Percentiles rank a stretch among this genome's conserved stretches.
Evolutionary conservation across 1,139 yeast species (phyloP).

Genomic region (Saccharomycopsis crataegensis): DNA sequence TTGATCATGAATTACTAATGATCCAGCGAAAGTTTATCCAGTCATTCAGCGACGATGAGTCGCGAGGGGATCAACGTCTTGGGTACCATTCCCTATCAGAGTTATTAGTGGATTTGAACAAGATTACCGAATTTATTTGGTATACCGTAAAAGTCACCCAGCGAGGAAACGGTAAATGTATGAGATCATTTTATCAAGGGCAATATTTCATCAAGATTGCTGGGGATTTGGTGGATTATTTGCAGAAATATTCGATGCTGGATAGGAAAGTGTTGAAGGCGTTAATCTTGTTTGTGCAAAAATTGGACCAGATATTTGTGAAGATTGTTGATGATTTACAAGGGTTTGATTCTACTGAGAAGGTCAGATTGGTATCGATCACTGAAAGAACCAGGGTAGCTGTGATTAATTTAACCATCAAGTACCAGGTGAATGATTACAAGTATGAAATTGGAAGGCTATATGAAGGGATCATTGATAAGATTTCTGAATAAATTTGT

Average conservation of each 20-base stretch:
- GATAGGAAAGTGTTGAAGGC: conserved; percentile 25
- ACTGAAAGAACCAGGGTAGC: conserved; percentile 38
- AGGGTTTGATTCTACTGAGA: conserved; percentile 36
- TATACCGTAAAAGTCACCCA: conserved; percentile 34
- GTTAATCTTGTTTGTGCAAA: conserved; percentile 36
- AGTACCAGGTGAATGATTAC: conserved; percentile 28
- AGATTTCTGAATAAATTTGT: not conserved
- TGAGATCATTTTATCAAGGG: conserved; percentile 42
- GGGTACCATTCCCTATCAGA: conserved; percentile 35
- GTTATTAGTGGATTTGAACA: conserved; percentile 39
- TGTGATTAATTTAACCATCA: conserved; percentile 28
- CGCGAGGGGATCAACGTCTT: conserved; percentile 1
- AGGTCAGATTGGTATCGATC: conserved; percentile 40
- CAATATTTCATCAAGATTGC: conserved; percentile 54
- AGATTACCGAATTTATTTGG: conserved; percentile 51
- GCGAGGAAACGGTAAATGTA: not conserved
- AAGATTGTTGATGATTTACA: conserved; percentile 36
- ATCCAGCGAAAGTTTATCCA: conserved; percentile 63
- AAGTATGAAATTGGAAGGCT: conserved; percentile 30
- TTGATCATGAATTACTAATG: conserved; percentile 50
- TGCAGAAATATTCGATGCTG: conserved; percentile 36
- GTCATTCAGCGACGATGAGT: conserved; percentile 35
- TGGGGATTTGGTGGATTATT: conserved; percentile 61
- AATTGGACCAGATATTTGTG: conserved; percentile 37
- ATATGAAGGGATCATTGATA: conserved; percentile 27